phyloP scores from a whole-genome alignment of 202 grass and related monocot species.

The Elaeis oleifera region DNA sequence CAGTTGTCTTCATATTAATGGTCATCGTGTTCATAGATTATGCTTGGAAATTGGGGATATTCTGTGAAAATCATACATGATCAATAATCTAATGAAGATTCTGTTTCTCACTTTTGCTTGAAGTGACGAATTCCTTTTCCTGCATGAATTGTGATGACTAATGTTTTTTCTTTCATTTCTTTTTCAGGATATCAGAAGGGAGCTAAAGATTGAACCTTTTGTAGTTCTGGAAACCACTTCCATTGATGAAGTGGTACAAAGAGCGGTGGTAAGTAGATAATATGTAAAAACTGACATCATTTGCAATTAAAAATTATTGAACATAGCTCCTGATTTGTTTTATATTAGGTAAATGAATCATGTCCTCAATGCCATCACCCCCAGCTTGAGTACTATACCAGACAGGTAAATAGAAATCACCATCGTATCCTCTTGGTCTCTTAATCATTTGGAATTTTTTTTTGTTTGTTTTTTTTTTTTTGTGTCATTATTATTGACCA shows the following conservation, averaged over 20 bases:
- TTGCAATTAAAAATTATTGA: not conserved
- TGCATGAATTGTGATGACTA: too few relatives aligned
- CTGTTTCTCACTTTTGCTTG: too few relatives aligned
- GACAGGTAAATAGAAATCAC: constrained; percentile 33
- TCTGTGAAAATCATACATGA: too few relatives aligned
- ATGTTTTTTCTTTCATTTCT: constrained; percentile 1
- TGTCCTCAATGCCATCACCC: constrained; percentile 44
- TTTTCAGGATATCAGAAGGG: constrained; percentile 67
- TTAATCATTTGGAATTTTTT: too few relatives aligned
- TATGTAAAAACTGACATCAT: not conserved
- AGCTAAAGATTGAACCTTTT: constrained; percentile 44
- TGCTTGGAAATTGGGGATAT: too few relatives aligned
- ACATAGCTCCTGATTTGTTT: constrained; percentile 6
- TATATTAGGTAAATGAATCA: constrained; percentile 28
- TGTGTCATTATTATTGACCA: not conserved
- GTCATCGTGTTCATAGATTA: too few relatives aligned
- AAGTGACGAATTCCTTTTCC: not conserved
- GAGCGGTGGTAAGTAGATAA: constrained; percentile 36
- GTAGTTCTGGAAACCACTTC: constrained; percentile 35
- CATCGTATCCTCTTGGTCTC: too few relatives aligned
- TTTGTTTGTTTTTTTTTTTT: too few relatives aligned
- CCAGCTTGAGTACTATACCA: constrained; percentile 49
- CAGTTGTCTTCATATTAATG: too few relatives aligned
- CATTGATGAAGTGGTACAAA: constrained; percentile 21
- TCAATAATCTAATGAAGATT: too few relatives aligned